Base-by-base conservation (phyloP, 1,284 basidiomycete species). In the Rhizoctonia solani region DNA sequence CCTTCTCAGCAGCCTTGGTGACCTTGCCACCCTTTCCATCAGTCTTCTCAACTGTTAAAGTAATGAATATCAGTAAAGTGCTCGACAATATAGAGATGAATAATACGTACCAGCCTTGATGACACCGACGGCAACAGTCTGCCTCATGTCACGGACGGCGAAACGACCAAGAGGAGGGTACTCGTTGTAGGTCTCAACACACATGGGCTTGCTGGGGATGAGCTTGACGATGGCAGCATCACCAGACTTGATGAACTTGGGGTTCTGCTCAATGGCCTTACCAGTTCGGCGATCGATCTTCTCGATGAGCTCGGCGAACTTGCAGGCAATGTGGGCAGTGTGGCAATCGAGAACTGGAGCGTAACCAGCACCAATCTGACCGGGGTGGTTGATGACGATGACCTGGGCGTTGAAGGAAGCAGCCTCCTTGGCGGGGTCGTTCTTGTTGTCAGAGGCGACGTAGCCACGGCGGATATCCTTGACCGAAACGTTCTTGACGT, bases 391-490 rank as follows among this genome's bases (percentile, higher is more conserved):
- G 81, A 99, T 92, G 79, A 99, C 93, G 79, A 99, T 99, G 84
- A 99, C 97, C 87, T 99, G 96, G 73, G 96, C 96, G 81, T 91
- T 96, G 93, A 99, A 99, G 70, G 95, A 98, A 72, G 93, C 94
- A 74, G 97, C 94, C 85, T 98, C 96, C 88, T 94, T 95, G 73
- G 97, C 93, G 76, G 96, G 97, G 85, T 98, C 95, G 84, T 97
- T 97, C 93, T 99, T 99, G 75, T 95, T 95, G 89, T 99, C 97
- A 73, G 93, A 96, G 77, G 91, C 92, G 76, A 99, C 96, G 83
- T 99, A 98, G 73, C 96, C 96, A 86, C 96, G 95, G 77, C 96
- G 95, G 77, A 99, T 99, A 85, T 99, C 96, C 89, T 99, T 99
- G 81, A 99, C 96, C 71, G 96, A 99, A 53, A 98, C 96, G 93